A percentile compares a stretch with the other conserved stretches of the same genome.
Evolutionary conservation across 352 stramenopile genomes (phyloP).

Genomic region (Globisporangium nodosum): DNA sequence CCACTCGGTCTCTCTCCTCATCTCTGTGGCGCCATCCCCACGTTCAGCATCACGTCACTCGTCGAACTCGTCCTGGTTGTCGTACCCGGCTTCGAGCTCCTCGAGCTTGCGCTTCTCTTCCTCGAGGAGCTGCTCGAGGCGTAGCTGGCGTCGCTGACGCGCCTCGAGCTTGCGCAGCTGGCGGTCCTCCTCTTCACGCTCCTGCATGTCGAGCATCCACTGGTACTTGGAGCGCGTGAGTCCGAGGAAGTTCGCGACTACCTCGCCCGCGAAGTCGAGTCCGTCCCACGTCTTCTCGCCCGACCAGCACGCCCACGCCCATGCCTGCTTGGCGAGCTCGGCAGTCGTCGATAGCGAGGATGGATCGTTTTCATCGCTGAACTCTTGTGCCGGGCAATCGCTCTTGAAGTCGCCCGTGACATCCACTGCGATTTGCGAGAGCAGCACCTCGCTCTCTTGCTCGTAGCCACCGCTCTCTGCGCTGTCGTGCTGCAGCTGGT

Average conservation of each 20-base stretch:
- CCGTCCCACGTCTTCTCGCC: constrained; percentile 57
- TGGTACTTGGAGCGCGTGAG: constrained; percentile 84
- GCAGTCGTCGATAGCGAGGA: not conserved
- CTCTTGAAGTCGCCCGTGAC: not conserved
- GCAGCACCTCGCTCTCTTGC: not conserved
- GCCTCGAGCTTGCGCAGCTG: constrained; percentile 47
- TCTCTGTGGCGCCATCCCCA: not conserved
- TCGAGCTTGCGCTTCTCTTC: constrained; percentile 63
- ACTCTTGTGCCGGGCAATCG: not conserved
- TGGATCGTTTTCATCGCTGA: not conserved
- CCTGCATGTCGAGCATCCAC: constrained; percentile 73
- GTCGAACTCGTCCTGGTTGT: not conserved
- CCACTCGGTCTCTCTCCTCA: too few species aligned
- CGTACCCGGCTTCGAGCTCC: constrained; percentile 40
- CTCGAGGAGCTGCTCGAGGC: constrained; percentile 60
- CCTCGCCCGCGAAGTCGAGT: constrained; percentile 77
- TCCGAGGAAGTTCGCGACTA: constrained; percentile 74
- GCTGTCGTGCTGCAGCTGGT: not conserved
- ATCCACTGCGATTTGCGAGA: not conserved
- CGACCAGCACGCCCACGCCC: constrained; percentile 63
- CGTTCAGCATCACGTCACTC: not conserved
- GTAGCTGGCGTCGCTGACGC: constrained; percentile 55
- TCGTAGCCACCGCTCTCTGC: not conserved
- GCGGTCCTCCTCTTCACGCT: constrained; percentile 65
- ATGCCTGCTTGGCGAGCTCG: constrained; percentile 21